Evolutionary conservation across 2,329 filamentous ascomycete species (phyloP), one percentile per base, ranked within the genome.

Genomic region (Polytolypa hystricis): DNA sequence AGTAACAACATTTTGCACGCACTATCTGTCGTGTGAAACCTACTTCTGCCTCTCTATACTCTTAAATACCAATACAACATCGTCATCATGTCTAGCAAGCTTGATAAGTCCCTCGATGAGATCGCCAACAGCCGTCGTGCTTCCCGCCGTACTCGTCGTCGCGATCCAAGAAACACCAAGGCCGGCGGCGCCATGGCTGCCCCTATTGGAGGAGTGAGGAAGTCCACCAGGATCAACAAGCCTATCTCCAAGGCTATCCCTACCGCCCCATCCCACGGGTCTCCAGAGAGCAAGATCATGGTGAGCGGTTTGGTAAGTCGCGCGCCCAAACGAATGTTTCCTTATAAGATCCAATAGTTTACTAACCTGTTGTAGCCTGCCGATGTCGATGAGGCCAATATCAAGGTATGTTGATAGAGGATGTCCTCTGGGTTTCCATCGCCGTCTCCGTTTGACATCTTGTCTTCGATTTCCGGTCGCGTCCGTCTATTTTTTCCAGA

Each of bases 381-480:
- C 71, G 91, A 98, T 78, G 86, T 98, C 65, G 84, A 79, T 68
- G 89, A 96, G 75, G 71, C 70, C 70, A 84, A 93, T 79, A 93
- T 98, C 71, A 96, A 98, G 91, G 91, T 98, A 98, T 93, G 91
- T 98, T 86, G 82, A 86, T 79, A 72, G 76, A 81, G 80, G 79
- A 79, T 75, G 42, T 36, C 40, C 77, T 70, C 73, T 72, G 76
- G 77, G 76, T 72, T 79, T 77, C 73, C 67, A 73, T 81, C 77
- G 77, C 74, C 75, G 69, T 66, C 58, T 67, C 60, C 54, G 61
- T 55, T 62, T 56, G 51, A 58, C 52, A 56, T 52, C 50, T 47
- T 23, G 30, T 39, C 36, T 42, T 45, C 44, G 46, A 41, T 40
- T 54, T 54, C 55, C 53, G 53, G 55, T 51, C 53, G 53, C 51